A percentile compares a stretch with the other conserved stretches of the same genome.
Conservation (phyloP, 2,329 filamentous ascomycete species). For the Talaromyces marneffei region DNA sequence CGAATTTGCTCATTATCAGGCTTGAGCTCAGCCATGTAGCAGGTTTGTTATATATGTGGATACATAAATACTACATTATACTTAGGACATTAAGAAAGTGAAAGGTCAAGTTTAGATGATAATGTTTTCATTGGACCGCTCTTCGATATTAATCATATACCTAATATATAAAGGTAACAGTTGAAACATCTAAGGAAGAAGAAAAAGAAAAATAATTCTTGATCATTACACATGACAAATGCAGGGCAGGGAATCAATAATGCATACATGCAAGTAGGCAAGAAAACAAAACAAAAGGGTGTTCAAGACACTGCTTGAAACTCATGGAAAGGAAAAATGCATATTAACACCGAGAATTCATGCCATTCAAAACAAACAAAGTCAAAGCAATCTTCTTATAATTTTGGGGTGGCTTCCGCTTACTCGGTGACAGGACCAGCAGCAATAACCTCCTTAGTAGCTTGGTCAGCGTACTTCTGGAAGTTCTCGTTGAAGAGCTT, state of each 20-base stretch:
- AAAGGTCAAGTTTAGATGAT: too few relatives aligned
- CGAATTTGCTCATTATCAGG: too few relatives aligned
- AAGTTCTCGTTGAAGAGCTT: conserved; percentile 94
- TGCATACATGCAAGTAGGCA: background rate
- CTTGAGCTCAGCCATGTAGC: too few relatives aligned
- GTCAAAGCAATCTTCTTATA: background rate
- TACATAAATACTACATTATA: too few relatives aligned
- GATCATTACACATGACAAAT: conserved; percentile 11
- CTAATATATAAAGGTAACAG: background rate
- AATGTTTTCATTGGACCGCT: background rate
- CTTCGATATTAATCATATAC: background rate
- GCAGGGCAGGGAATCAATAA: conserved; percentile 9
- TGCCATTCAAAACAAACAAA: background rate
- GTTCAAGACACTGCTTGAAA: background rate
- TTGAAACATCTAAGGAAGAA: background rate
- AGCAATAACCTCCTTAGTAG: conserved; percentile 69
- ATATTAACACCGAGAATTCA: conserved; percentile 1
- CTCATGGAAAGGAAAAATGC: background rate
- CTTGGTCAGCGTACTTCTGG: conserved; percentile 84
- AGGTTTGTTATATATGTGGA: too few relatives aligned
- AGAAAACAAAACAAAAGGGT: background rate
- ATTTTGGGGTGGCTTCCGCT: background rate
- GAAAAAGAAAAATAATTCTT: background rate
- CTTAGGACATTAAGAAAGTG: too few relatives aligned
- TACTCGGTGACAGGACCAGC: conserved; percentile 35